Percentiles rank a stretch among this genome's conserved stretches.
Evolutionary conservation across 1,284 basidiomycete species (phyloP).

Genomic region (Austroboletus niveus): DNA sequence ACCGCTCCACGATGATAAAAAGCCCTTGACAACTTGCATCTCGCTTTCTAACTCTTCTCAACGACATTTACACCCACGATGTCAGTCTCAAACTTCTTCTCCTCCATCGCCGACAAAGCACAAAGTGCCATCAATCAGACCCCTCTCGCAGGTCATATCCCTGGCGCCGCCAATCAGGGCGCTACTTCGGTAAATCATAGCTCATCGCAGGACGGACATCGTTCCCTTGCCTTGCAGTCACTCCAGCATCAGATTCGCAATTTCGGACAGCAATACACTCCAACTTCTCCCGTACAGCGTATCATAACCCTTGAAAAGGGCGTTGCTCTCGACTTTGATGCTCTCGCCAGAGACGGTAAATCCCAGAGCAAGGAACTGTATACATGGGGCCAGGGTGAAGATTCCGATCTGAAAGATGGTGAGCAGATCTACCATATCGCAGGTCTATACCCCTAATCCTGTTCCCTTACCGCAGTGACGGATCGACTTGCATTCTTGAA

Average conservation of each 20-base stretch:
- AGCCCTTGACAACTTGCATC: conserved; percentile 12
- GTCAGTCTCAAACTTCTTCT: conserved; percentile 59
- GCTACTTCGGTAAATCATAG: conserved; percentile 40
- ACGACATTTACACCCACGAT: conserved; percentile 32
- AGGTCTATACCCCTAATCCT: too few relatives aligned
- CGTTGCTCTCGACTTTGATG: conserved; percentile 68
- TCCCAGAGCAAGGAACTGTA: conserved; percentile 78
- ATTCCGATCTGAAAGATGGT: conserved; percentile 75
- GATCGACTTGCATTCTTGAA: conserved; percentile 78
- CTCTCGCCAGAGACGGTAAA: conserved; percentile 60
- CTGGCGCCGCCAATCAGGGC: conserved; percentile 32
- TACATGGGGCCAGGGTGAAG: conserved; percentile 72
- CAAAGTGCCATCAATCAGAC: conserved; percentile 62
- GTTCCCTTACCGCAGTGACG: conserved; percentile 46
- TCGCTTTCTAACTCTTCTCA: conserved; percentile 4
- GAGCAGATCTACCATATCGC: conserved; percentile 13
- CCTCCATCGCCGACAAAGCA: conserved; percentile 70
- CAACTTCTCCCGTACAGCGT: conserved; percentile 62
- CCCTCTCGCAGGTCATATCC: conserved; percentile 52
- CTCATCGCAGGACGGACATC: conserved; percentile 41
- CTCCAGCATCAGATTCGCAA: conserved; percentile 69
- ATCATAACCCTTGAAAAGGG: conserved; percentile 77
- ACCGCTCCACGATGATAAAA: conserved; percentile 16
- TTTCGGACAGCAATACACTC: conserved; percentile 72
- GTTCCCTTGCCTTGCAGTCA: conserved; percentile 55